These are phyloP conservation scores for Phaeomoniella chlamydospora DNA, from an alignment of 2,329 filamentous ascomycete species.

Conservation along the genomic window DNA sequence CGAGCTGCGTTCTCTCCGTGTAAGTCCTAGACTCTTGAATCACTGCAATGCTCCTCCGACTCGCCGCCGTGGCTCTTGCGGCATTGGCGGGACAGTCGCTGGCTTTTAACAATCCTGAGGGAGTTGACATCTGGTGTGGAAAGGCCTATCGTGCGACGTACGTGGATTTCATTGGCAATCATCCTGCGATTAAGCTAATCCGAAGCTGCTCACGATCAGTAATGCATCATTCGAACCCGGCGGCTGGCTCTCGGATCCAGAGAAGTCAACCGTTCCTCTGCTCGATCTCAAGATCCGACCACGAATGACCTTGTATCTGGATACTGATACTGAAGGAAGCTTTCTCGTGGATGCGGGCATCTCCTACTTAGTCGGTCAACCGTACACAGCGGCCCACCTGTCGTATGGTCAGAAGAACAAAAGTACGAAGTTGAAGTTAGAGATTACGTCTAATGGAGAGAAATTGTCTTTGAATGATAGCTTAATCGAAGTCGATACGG, in stretches of 20 bases:
- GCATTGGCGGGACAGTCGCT: neutral
- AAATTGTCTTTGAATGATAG: neutral
- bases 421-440: neutral
- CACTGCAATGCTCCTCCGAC: neutral
- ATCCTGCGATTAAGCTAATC: neutral
- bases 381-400: constrained; percentile 14
- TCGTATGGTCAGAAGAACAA: constrained; percentile 1
- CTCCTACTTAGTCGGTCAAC: constrained; percentile 22
- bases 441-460: neutral
- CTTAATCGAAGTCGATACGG: neutral
- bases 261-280: constrained; percentile 17
- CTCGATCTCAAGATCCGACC: constrained; percentile 31
- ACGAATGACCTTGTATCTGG: constrained; percentile 32
- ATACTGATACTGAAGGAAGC: constrained; percentile 20
- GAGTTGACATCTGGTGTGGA: constrained; percentile 33
- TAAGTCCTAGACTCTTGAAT: too few relatives aligned
- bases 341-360: constrained; percentile 29
- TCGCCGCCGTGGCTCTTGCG: neutral
- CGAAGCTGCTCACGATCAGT: constrained; percentile 11
- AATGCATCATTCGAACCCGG: constrained; percentile 33
- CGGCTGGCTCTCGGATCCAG: constrained; percentile 28
- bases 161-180: neutral
- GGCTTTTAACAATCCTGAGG: constrained; percentile 21
- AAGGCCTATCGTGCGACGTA: constrained; percentile 29
- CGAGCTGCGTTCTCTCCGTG: too few relatives aligned